Base-by-base conservation (phyloP, 139 green algal genomes). In the Coelastrella sp. region DNA sequence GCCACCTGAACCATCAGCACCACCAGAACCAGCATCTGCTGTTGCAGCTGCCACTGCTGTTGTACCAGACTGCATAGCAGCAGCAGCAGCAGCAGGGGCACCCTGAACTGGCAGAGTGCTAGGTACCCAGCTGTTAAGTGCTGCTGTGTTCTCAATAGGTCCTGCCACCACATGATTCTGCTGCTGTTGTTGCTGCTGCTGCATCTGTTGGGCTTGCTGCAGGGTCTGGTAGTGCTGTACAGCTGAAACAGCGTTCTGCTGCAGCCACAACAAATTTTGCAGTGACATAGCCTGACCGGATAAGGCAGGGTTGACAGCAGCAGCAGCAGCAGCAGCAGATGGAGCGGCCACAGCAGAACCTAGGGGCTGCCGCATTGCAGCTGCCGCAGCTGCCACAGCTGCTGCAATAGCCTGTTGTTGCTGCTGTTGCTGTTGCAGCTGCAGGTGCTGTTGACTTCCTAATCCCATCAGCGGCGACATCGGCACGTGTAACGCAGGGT, bases 181-280 rank as follows among this genome's bases (percentile, higher is more conserved):
- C 78, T 19, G 49, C 78, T 70, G 78, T 17, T 84, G 80, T 59
- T 86, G 80, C 80, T 75, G 80, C 20, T 75, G 80, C 59, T 86
- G 80, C 19, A 79, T 17, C 68, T 81, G 84, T 68, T 88, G 84
- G 17, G 27, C 17, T 19, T 85, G 80, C 82, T 87, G 82, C 27
- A 87, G 65, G 4, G 15, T 59, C 25, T 87, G 82, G 25, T 79
- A 81, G 49, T 88, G 84, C 84, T 88, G 84, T 35, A 88, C 84
- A 15, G 84, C 84, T 72, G 84, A 88, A 7, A 57, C 84, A 22
- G 84, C 84, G 72, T 88, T 88, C 84, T 88, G 84, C 84, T 88
- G 84, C 84, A 88, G 49, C 84, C 84, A 88, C 68, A 88, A 22
- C 66, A 88, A 20, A 10, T 81, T 81, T 57, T 81, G 68, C 27